phyloP scores from a whole-genome alignment of 164 flowering plant species.

The Nymphaea thermarum region DNA sequence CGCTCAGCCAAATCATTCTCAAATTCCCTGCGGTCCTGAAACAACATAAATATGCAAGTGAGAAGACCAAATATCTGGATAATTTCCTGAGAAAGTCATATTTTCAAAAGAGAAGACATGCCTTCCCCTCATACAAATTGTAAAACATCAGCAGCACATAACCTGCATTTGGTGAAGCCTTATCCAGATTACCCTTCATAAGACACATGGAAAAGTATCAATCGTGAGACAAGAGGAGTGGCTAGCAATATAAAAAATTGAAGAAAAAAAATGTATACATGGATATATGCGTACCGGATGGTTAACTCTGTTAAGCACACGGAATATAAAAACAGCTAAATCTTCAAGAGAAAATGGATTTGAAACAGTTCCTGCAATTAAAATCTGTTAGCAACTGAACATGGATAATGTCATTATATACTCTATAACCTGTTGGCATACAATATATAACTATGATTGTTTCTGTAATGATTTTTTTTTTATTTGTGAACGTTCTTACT shows the following conservation, averaged over 20 bases:
- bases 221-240: no score
- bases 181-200: conserved; percentile 85
- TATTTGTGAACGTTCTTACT: no score
- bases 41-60: not conserved
- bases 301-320: conserved; percentile 83
- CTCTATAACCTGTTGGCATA: no score
- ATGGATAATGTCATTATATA: no score
- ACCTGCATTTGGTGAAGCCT: conserved; percentile 84
- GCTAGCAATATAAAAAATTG: no score
- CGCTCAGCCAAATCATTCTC: conserved; percentile 69
- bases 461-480: no score
- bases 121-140: conserved; percentile 95
- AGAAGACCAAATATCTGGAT: not conserved
- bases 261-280: not conserved
- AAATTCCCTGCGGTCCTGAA: conserved; percentile 73
- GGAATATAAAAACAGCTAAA: conserved; percentile 80
- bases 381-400: not conserved
- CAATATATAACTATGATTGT: no score
- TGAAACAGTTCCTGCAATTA: conserved; percentile 66
- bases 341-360: conserved; percentile 95
- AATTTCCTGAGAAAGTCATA: not conserved
- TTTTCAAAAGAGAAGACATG: conserved; percentile 6
- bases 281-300: conserved; percentile 56
- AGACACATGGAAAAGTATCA: not conserved
- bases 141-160: conserved; percentile 93